Percentiles rank a stretch among this genome's conserved stretches.
Evolutionary conservation across 148 eudicot species (phyloP).

Genomic region (Dysphania ambrosioides): DNA sequence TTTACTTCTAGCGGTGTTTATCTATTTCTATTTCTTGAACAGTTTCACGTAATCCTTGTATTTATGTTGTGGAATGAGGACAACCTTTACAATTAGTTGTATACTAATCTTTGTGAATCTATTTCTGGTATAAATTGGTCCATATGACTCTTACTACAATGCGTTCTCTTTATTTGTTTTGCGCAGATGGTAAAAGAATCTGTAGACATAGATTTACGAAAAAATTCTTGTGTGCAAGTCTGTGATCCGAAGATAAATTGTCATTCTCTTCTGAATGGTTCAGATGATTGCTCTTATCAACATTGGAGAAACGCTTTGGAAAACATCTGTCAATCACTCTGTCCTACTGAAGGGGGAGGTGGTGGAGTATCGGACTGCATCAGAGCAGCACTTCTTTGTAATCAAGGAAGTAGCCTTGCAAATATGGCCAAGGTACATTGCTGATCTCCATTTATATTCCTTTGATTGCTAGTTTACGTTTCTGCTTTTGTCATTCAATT

Average conservation of each 20-base stretch:
- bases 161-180: constrained; percentile 17
- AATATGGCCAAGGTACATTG: constrained; percentile 38
- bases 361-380: constrained; percentile 43
- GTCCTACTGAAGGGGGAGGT: constrained; percentile 40
- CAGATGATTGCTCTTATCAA: constrained; percentile 42
- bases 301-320: constrained; percentile 46
- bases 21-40: background rate
- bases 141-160: constrained; percentile 10
- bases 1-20: background rate
- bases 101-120: background rate
- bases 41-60: background rate
- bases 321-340: constrained; percentile 44
- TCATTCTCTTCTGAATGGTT: constrained; percentile 37
- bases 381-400: constrained; percentile 37
- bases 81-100: background rate
- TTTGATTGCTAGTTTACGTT: background rate
- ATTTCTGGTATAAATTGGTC: constrained; percentile 8
- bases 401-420: constrained; percentile 20
- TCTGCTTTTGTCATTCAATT: background rate
- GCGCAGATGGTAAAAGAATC: constrained; percentile 36
- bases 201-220: constrained; percentile 24
- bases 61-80: background rate
- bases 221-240: constrained; percentile 32
- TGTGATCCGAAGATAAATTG: constrained; percentile 35
- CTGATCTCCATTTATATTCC: background rate